Percentiles rank a stretch among this genome's conserved stretches.
phyloP scores from a whole-genome alignment of 208 protist species.

The Trypanosomatidae sp. region DNA sequence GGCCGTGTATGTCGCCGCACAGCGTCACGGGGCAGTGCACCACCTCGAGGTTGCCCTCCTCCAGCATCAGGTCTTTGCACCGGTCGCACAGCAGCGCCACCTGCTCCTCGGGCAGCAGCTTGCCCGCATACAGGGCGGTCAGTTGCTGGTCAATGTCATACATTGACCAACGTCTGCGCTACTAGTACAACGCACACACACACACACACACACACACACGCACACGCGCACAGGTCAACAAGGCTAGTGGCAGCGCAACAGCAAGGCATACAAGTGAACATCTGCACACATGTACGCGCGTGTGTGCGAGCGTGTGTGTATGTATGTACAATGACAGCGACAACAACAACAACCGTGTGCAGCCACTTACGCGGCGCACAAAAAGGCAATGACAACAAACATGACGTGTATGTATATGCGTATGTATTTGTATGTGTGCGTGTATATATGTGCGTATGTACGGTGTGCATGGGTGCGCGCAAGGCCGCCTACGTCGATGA shows the following conservation, averaged over 20 bases:
- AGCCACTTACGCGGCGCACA: not conserved
- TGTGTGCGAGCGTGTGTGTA: not conserved
- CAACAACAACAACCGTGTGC: conserved; percentile 3
- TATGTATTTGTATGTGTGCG: not conserved
- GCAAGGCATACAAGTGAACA: conserved; percentile 4
- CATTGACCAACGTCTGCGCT: conserved; percentile 5
- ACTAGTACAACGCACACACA: not conserved
- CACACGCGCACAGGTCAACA: not conserved
- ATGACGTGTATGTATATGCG: not conserved
- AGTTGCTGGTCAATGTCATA: conserved; percentile 48
- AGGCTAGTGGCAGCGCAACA: too few species aligned
- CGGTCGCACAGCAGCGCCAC: conserved; percentile 82
- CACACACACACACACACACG: not conserved
- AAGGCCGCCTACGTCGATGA: conserved; percentile 2
- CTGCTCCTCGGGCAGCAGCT: conserved; percentile 85
- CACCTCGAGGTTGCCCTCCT: conserved; percentile 92
- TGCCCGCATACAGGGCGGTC: conserved; percentile 77
- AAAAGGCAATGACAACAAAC: not conserved
- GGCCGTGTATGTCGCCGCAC: conserved; percentile 99
- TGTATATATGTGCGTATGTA: not conserved
- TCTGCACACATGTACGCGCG: not conserved
- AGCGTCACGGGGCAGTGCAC: conserved; percentile 96
- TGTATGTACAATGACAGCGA: not conserved
- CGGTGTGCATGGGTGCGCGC: not conserved
- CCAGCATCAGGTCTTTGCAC: conserved; percentile 81